phyloP scores from a whole-genome alignment of 2,329 filamentous ascomycete genomes.

The Pyrenochaeta sp. region DNA sequence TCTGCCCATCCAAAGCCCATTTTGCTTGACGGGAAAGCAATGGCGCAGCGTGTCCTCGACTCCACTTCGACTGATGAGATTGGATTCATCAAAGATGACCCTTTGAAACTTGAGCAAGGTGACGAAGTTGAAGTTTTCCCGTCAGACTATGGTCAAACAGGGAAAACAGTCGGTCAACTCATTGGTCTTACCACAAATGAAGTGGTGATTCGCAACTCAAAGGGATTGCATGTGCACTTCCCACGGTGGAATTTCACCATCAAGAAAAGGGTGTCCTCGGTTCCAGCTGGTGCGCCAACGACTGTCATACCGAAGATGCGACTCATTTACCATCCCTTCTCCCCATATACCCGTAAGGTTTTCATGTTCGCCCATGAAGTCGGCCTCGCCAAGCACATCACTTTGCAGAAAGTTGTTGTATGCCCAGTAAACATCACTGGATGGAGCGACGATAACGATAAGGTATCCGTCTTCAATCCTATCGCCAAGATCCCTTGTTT shows the following conservation, averaged over 20 bases:
- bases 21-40: conserved; percentile 32
- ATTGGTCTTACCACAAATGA: conserved; percentile 38
- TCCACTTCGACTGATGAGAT: conserved; percentile 48
- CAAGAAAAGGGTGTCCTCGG: too few species aligned
- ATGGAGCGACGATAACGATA: conserved; percentile 40
- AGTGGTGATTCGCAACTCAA: conserved; percentile 35
- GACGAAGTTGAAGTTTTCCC: conserved; percentile 57
- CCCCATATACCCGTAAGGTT: conserved; percentile 38
- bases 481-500: conserved; percentile 42
- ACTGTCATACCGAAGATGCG: conserved; percentile 26
- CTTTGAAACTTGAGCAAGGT: conserved; percentile 61
- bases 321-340: conserved; percentile 41
- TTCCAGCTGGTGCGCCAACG: background rate
- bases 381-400: conserved; percentile 28
- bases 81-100: conserved; percentile 61
- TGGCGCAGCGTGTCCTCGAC: conserved; percentile 57
- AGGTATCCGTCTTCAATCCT: conserved; percentile 35
- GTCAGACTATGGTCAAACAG: conserved; percentile 40
- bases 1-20: conserved; percentile 50
- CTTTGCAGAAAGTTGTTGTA: conserved; percentile 40
- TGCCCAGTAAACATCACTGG: conserved; percentile 35
- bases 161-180: conserved; percentile 36
- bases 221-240: conserved; percentile 45
- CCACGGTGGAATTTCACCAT: conserved; percentile 50
- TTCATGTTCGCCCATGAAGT: conserved; percentile 39